Conservation (phyloP, 352 stramenopile species). For the Aphanomyces stellatus region DNA sequence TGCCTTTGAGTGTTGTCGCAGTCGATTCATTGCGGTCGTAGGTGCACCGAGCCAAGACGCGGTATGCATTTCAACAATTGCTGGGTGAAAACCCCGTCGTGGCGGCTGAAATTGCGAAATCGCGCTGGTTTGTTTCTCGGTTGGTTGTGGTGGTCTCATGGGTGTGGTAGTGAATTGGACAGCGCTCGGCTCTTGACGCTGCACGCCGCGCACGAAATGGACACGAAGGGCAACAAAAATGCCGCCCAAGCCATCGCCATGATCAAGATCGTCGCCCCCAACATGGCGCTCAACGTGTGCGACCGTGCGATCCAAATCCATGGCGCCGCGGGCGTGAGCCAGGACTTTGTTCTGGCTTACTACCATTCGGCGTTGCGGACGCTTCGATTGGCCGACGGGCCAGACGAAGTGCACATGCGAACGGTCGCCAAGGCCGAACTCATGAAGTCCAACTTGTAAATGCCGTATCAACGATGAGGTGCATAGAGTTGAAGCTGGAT, state of each 20-base stretch:
- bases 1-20: constrained; percentile 19
- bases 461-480: too few species aligned
- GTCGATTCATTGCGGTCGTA: neutral
- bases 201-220: constrained; percentile 85
- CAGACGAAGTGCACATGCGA: constrained; percentile 95
- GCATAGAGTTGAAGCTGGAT: too few species aligned
- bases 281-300: constrained; percentile 80
- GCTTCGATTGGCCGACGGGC: constrained; percentile 93
- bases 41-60: constrained; percentile 29
- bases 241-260: constrained; percentile 90
- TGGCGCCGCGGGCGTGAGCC: constrained; percentile 72
- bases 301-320: constrained; percentile 88
- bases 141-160: neutral
- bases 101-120: constrained; percentile 78
- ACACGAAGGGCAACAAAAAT: constrained; percentile 74
- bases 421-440: constrained; percentile 92
- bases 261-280: constrained; percentile 95
- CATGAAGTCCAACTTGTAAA: constrained; percentile 24
- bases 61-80: constrained; percentile 22
- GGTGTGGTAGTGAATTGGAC: constrained; percentile 45
- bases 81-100: constrained; percentile 35
- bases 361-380: constrained; percentile 87
- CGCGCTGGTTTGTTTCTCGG: constrained; percentile 28
- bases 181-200: constrained; percentile 80
- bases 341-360: constrained; percentile 91